Conservation (phyloP, 1,139 yeast genomes). For the Diutina mesorugosa region DNA sequence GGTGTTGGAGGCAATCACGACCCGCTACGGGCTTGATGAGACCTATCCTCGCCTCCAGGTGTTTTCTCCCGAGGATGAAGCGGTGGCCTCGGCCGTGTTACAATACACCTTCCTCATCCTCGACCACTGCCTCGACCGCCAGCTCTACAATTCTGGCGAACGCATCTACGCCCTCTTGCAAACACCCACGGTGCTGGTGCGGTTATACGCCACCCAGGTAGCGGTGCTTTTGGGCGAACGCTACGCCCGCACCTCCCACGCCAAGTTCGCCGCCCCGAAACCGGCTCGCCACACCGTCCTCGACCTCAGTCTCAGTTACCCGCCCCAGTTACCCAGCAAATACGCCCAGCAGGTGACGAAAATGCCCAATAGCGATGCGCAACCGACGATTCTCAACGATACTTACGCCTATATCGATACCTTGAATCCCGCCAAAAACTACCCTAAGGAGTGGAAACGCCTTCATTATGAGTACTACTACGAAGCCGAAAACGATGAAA, state of each 20-base stretch:
- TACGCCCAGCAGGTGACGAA: slow-evolving; percentile 9
- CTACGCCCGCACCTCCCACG: slow-evolving; percentile 26
- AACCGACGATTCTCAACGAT: slow-evolving; percentile 20
- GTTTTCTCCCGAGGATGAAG: slow-evolving; percentile 33
- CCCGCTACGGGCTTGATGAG: slow-evolving; percentile 42
- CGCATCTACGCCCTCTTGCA: slow-evolving; percentile 48
- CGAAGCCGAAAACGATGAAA: slow-evolving; percentile 3
- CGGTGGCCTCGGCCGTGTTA: slow-evolving; percentile 37
- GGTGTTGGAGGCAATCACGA: slow-evolving; percentile 40
- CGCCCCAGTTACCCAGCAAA: slow-evolving; percentile 34
- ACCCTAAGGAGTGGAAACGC: slow-evolving; percentile 46
- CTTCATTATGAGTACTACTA: slow-evolving; percentile 30
- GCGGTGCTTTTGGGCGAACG: slow-evolving; percentile 50
- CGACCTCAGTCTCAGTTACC: slow-evolving; percentile 41
- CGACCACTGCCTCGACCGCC: slow-evolving; percentile 58
- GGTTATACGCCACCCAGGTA: slow-evolving; percentile 53
- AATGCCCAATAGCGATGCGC: neutral
- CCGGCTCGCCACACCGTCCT: slow-evolving; percentile 31
- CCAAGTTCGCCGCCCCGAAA: slow-evolving; percentile 30
- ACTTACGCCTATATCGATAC: slow-evolving; percentile 46
- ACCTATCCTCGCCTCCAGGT: slow-evolving; percentile 27
- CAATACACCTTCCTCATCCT: slow-evolving; percentile 51
- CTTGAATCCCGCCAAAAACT: slow-evolving; percentile 28
- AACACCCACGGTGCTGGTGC: slow-evolving; percentile 46
- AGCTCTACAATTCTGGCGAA: slow-evolving; percentile 56